phyloP scores from a whole-genome alignment of 495 filamentous ascomycete species.

The Penicillium soppii region DNA sequence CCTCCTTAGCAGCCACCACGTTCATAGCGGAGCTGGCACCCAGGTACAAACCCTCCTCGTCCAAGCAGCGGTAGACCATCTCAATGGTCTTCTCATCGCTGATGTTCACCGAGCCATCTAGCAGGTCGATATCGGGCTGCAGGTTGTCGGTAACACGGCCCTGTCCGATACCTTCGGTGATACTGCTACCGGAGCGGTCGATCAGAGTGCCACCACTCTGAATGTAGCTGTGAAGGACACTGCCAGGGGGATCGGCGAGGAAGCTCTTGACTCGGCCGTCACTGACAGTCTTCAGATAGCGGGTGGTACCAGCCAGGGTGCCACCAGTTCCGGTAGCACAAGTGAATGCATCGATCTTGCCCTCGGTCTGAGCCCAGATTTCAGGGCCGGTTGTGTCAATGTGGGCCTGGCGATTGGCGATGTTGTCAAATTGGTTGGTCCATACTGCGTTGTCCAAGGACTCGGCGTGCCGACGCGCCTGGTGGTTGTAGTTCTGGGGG shows the following conservation, averaged over 20 bases:
- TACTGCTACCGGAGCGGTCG: slow-evolving; percentile 82
- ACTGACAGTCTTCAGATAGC: slow-evolving; percentile 84
- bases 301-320: slow-evolving; percentile 84
- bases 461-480: slow-evolving; percentile 86
- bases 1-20: slow-evolving; percentile 91
- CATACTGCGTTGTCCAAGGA: slow-evolving; percentile 85
- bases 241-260: slow-evolving; percentile 91
- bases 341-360: slow-evolving; percentile 89
- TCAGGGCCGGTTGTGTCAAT: slow-evolving; percentile 97
- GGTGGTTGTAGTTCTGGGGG: slow-evolving; percentile 96
- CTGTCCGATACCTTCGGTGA: slow-evolving; percentile 97
- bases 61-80: slow-evolving; percentile 96
- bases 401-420: slow-evolving; percentile 88
- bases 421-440: slow-evolving; percentile 99
- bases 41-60: slow-evolving; percentile 96
- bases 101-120: slow-evolving; percentile 86
- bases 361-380: slow-evolving; percentile 91
- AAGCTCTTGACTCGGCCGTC: slow-evolving; percentile 81
- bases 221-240: slow-evolving; percentile 90
- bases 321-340: slow-evolving; percentile 93
- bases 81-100: slow-evolving; percentile 91
- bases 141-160: slow-evolving; percentile 96
- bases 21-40: slow-evolving; percentile 91
- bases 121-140: slow-evolving; percentile 73
- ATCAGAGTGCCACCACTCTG: slow-evolving; percentile 75